Conservation (phyloP, 257 asterid genomes). For the Cinchona pubescens region DNA sequence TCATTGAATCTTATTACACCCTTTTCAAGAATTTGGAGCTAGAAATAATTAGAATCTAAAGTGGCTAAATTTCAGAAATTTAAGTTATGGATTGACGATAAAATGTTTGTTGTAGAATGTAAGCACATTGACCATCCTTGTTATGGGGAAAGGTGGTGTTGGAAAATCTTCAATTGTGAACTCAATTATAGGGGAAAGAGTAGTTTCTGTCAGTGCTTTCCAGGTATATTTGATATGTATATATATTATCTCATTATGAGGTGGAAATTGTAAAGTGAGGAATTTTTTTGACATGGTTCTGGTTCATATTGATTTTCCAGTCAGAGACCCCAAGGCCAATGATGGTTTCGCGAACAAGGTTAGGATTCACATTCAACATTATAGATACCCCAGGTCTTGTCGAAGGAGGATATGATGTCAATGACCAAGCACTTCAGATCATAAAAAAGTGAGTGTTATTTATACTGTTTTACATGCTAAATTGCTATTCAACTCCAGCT, state of each 20-base stretch:
- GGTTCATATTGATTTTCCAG: slow-evolving; percentile 36
- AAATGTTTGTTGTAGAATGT: slow-evolving; percentile 49
- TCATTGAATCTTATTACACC: background rate
- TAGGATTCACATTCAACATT: slow-evolving; percentile 84
- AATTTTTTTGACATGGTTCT: background rate
- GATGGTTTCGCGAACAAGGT: slow-evolving; percentile 82
- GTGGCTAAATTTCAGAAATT: background rate
- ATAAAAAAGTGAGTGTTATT: slow-evolving; percentile 60
- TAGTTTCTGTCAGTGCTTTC: slow-evolving; percentile 87
- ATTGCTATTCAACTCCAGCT: background rate
- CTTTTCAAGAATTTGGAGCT: background rate
- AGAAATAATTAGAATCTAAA: background rate
- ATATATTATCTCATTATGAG: background rate
- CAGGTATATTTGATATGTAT: slow-evolving; percentile 46
- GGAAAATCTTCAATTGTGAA: slow-evolving; percentile 95
- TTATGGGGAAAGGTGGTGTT: slow-evolving; percentile 98
- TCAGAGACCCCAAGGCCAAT: slow-evolving; percentile 92
- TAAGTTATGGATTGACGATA: background rate
- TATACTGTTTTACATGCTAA: background rate
- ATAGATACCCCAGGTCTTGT: slow-evolving; percentile 96
- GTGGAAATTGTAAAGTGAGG: slow-evolving; percentile 10
- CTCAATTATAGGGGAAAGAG: slow-evolving; percentile 87
- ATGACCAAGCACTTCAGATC: slow-evolving; percentile 72
- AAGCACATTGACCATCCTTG: slow-evolving; percentile 71
- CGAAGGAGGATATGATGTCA: slow-evolving; percentile 90